Conservation (phyloP, 2,329 filamentous ascomycete species). For the Chrysoporthe austroafricana region DNA sequence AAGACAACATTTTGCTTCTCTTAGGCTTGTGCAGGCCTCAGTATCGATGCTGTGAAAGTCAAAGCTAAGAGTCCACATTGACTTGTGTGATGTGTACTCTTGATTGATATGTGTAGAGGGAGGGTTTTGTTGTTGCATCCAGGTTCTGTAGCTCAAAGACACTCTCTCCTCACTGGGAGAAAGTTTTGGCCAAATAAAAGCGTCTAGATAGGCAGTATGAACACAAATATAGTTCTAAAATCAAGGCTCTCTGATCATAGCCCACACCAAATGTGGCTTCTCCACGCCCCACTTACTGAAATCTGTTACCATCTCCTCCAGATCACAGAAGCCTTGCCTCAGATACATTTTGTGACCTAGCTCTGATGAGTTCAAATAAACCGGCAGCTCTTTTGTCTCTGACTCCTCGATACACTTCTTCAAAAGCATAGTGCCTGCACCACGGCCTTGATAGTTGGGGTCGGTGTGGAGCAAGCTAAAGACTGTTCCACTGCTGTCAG, state of each 20-base stretch:
- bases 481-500: constrained; percentile 34
- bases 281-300: constrained; percentile 39
- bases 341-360: constrained; percentile 42
- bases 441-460: constrained; percentile 46
- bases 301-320: constrained; percentile 36
- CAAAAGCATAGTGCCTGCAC: constrained; percentile 44
- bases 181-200: background rate
- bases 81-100: no score
- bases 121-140: no score
- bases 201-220: background rate
- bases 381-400: constrained; percentile 38
- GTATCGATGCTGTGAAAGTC: no score
- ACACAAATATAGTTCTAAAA: background rate
- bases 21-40: no score
- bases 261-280: constrained; percentile 32
- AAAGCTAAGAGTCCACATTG: no score
- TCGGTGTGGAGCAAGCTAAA: constrained; percentile 45
- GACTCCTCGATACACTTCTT: constrained; percentile 43
- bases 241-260: constrained; percentile 34
- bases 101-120: no score
- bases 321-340: constrained; percentile 45
- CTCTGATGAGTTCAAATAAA: constrained; percentile 44
- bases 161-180: background rate
- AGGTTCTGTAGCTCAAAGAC: no score
- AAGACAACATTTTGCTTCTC: no score